Base-by-base conservation (phyloP, 345 rosid species). In the Arabidopsis suecica region DNA sequence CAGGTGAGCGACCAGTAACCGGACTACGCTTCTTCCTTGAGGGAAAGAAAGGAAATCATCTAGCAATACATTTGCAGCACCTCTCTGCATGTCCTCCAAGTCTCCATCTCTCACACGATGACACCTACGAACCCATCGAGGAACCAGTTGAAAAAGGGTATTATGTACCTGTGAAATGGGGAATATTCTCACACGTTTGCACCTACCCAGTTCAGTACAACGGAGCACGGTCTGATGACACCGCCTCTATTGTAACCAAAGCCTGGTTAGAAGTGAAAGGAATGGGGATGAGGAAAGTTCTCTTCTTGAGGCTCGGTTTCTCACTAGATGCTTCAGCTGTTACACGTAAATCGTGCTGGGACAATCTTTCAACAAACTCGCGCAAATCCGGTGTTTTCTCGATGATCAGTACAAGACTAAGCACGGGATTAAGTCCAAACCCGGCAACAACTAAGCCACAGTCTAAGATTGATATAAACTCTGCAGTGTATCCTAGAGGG, bases 181-280 rank as follows among this genome's bases (percentile, higher is more conserved):
- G 89, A 81, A 90, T 90, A 65, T 91, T 90, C 82, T 95, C 99
- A 3, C 99, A 95, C 5, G 87, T 90, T 2, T 95, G 91, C 83
- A 90, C 99, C 3, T 93, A 89, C 38, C 93, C 99, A 6, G 96
- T 95, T 53, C 83, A 90, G 64, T 79, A 84, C 55, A 73, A 76
- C 7, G 97, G 87, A 58, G 75, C 88, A 60, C 83, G 62, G 47
- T 75, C 90, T 18, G 96, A 92, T 51, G 94, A 89, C 34, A 48
- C 87, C 4, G 89, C 96, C 49, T 86, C 88, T 4, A 88, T 95
- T 7, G 91, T 92, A 75, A 95, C 99, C 2, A 89, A 82, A 82
- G 97, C 96, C 76, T 88, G 97, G 97, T 80, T 95, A 48, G 97
- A 92, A 82, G 99, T 95, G 9, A 92, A 83, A 83, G 86, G 82